phyloP scores from a whole-genome alignment of 495 filamentous ascomycete genomes.

The Penicillium salamii region DNA sequence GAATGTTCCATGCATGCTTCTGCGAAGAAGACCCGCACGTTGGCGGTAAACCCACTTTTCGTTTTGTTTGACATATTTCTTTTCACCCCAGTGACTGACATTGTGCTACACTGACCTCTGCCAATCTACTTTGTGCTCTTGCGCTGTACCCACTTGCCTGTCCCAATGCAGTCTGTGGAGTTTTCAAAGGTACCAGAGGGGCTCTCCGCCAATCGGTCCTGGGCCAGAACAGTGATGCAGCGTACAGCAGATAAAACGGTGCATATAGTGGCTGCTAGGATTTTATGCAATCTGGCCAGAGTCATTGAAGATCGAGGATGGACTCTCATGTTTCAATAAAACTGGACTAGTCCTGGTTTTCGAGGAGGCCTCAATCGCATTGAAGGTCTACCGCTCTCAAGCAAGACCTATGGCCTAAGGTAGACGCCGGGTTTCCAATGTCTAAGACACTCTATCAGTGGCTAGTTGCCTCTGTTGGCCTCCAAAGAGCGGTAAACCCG shows the following conservation, averaged over 20 bases:
- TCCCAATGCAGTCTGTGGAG: constrained; percentile 5
- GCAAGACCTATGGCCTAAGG: constrained; percentile 11
- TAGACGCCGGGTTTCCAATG: constrained; percentile 19
- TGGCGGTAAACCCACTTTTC: constrained; percentile 15
- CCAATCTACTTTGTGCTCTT: constrained; percentile 14
- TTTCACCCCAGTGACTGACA: constrained; percentile 1
- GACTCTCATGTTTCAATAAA: neutral
- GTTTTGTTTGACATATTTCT: neutral
- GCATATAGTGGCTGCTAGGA: constrained; percentile 4
- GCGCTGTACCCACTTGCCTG: constrained; percentile 16
- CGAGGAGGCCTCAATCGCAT: neutral
- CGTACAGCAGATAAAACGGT: constrained; percentile 12
- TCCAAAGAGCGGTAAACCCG: constrained; percentile 23
- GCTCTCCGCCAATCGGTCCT: constrained; percentile 1
- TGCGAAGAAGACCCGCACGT: constrained; percentile 31
- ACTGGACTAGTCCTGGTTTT: constrained; percentile 4
- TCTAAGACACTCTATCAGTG: constrained; percentile 19
- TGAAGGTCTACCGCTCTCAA: constrained; percentile 9
- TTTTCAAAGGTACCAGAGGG: constrained; percentile 9
- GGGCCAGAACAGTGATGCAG: neutral
- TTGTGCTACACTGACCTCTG: constrained; percentile 13
- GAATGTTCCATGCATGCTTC: constrained; percentile 43
- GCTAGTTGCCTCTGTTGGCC: constrained; percentile 1
- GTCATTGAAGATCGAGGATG: constrained; percentile 1
- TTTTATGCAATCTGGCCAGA: constrained; percentile 2